Conservation (phyloP, 1,284 basidiomycete species). For the Cryptococcus sp. region DNA sequence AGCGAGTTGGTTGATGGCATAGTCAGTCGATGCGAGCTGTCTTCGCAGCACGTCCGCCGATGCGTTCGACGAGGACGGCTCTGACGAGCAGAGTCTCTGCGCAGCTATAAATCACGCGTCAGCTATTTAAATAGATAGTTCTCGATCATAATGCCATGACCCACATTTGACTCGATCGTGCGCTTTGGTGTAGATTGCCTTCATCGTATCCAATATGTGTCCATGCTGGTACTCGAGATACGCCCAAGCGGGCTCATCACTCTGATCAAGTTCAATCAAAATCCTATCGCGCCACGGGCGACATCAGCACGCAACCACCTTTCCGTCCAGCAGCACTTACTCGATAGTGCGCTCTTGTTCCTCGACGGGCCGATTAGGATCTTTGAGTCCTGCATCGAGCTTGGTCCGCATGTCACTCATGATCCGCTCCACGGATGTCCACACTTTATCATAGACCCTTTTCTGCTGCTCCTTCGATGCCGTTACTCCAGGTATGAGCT, state of each 20-base stretch:
- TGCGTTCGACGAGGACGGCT: conserved; percentile 34
- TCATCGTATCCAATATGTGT: conserved; percentile 78
- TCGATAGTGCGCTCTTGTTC: conserved; percentile 98
- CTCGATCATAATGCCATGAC: conserved; percentile 22
- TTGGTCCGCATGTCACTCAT: conserved; percentile 87
- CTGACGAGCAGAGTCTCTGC: conserved; percentile 12
- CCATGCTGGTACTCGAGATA: conserved; percentile 93
- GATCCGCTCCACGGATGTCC: conserved; percentile 90
- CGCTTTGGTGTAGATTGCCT: conserved; percentile 63
- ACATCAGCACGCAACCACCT: background rate
- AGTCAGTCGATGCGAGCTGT: conserved; percentile 32
- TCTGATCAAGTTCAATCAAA: conserved; percentile 75
- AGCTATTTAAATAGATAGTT: background rate
- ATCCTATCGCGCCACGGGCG: conserved; percentile 59
- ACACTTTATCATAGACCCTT: conserved; percentile 93
- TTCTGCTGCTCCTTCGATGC: conserved; percentile 74
- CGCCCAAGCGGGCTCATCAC: conserved; percentile 81
- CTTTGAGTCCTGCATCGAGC: conserved; percentile 75
- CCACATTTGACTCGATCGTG: conserved; percentile 63
- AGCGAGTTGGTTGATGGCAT: conserved; percentile 52
- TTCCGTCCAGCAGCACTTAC: conserved; percentile 57
- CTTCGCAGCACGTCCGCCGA: conserved; percentile 33
- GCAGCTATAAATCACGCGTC: conserved; percentile 6
- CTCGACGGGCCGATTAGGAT: conserved; percentile 76
- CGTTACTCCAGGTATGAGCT: conserved; percentile 62